A percentile compares a stretch with the other conserved stretches of the same genome.
These are phyloP conservation scores for Cyclostephanos invisitatus DNA, from an alignment of 108 stramenopile genomes.

Conservation along the genomic window DNA sequence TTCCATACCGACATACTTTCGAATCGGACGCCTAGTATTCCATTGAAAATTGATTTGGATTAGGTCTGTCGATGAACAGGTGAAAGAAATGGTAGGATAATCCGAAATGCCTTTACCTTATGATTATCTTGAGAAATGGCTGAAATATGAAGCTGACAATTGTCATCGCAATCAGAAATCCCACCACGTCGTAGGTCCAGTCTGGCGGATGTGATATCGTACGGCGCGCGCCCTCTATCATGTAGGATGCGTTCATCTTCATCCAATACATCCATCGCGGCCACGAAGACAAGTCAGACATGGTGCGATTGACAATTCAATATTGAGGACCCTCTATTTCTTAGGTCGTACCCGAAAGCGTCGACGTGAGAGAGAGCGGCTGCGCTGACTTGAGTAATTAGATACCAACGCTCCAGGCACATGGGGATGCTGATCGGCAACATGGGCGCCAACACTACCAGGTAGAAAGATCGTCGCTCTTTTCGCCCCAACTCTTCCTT, in stretches of 20 bases:
- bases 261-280: neutral
- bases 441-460: neutral
- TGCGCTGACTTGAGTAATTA: neutral
- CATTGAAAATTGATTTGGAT: neutral
- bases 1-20: conserved; percentile 35
- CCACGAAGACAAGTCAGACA: neutral
- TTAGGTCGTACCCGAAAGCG: neutral
- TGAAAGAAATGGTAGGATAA: neutral
- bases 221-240: neutral
- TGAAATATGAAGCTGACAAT: neutral
- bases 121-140: neutral
- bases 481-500: neutral
- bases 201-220: neutral
- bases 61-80: neutral
- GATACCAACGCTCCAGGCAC: neutral
- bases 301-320: neutral
- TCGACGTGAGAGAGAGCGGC: neutral
- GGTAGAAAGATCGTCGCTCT: neutral
- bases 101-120: neutral
- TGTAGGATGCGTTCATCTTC: neutral
- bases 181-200: neutral
- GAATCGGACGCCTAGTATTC: conserved; percentile 19
- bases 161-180: neutral
- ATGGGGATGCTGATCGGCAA: neutral
- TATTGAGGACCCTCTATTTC: neutral